Evolutionary conservation across 1,139 yeast genomes (phyloP).

Genomic region (Kodamaea ohmeri): DNA sequence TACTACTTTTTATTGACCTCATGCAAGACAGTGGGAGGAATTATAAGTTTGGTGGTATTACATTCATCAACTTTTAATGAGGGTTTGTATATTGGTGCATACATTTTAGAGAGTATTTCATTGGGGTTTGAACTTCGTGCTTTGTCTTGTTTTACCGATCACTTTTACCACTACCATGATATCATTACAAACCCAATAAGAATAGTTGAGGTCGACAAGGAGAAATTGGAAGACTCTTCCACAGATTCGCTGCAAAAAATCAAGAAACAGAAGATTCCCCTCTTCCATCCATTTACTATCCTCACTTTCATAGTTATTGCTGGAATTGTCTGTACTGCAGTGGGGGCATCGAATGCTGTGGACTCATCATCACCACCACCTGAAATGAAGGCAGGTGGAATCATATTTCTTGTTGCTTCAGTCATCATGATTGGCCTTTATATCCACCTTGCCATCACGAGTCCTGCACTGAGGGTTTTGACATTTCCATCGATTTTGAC

Average conservation of each 20-base stretch:
- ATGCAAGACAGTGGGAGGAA: conserved; percentile 22
- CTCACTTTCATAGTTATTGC: conserved; percentile 17
- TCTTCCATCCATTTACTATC: conserved; percentile 16
- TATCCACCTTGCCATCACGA: conserved; percentile 16
- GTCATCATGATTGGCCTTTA: conserved; percentile 10
- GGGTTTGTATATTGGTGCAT: conserved; percentile 18
- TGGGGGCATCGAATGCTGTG: conserved; percentile 17
- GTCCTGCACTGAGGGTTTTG: conserved; percentile 3
- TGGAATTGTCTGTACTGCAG: conserved; percentile 17
- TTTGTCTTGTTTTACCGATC: conserved; percentile 13
- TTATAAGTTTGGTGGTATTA: conserved; percentile 16
- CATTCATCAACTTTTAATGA: conserved; percentile 9
- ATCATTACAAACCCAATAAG: background rate
- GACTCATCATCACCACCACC: conserved; percentile 3
- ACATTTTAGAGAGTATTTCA: conserved; percentile 20
- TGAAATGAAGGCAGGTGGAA: conserved; percentile 14
- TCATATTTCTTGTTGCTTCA: conserved; percentile 16
- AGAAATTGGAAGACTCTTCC: background rate
- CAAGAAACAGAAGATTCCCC: conserved; percentile 2
- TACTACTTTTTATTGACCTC: conserved; percentile 14
- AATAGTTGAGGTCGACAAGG: background rate
- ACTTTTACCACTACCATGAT: conserved; percentile 7
- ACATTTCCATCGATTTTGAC: background rate
- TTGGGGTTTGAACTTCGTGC: conserved; percentile 19
- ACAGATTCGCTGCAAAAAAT: background rate